Evolutionary conservation across 2,329 filamentous ascomycete genomes (phyloP).

Genomic region (Bipolaris sorokiniana): DNA sequence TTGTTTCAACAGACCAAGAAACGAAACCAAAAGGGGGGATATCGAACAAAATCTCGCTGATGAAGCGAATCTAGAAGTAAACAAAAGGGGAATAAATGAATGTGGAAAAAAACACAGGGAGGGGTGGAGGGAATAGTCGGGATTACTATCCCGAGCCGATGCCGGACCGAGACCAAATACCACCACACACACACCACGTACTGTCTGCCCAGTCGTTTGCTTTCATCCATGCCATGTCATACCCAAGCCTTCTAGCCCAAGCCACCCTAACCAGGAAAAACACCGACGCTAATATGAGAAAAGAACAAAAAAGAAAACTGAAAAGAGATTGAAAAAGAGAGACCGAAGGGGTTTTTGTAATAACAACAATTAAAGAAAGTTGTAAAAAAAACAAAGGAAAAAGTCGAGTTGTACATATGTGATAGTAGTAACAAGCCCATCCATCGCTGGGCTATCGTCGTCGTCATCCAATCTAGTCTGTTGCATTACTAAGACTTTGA

Average conservation of each 20-base stretch:
- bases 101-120: background rate
- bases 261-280: background rate
- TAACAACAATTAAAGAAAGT: background rate
- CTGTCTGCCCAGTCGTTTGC: background rate
- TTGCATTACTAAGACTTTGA: conserved; percentile 2
- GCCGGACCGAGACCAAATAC: conserved; percentile 3
- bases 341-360: background rate
- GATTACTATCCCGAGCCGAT: background rate
- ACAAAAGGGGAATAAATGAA: background rate
- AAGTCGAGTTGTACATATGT: background rate
- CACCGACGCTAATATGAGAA: conserved; percentile 11
- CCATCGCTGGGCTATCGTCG: background rate
- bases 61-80: background rate
- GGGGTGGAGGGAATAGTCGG: background rate
- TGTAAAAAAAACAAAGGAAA: background rate
- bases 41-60: background rate
- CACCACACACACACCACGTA: background rate
- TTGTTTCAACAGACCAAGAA: too few relatives aligned
- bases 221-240: background rate
- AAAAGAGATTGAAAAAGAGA: background rate
- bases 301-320: background rate
- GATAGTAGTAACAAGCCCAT: too few relatives aligned
- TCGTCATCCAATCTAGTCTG: background rate
- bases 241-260: background rate
- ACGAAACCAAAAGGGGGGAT: too few relatives aligned